Base-by-base conservation (phyloP, 148 eudicot species). In the Pouteria glomerata region DNA sequence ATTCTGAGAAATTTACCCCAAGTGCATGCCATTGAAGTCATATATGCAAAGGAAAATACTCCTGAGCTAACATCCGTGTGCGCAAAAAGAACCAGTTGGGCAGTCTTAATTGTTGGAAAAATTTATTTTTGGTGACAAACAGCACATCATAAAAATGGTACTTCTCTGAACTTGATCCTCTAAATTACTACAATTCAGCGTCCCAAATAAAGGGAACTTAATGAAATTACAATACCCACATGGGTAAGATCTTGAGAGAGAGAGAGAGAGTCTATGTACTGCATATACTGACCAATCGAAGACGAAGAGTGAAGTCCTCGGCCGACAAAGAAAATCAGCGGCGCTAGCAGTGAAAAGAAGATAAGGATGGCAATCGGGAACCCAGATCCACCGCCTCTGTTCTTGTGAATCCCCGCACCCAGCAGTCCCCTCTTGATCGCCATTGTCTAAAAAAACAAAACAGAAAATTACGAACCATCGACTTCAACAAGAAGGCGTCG, bases 261-360 rank as follows among this genome's bases (percentile, higher is more conserved):
- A 48, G 2, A 48, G 52, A 48, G 52, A 48, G 18, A 15, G 6
- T 3, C 8, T 15, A 33, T 8, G 10, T 34, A 18, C n/a, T 16
- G 41, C 72, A 73, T 55, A 55, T 63, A 76, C 78, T 69, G n/a
- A 81, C 77, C 80, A 44, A 60, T 69, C 1, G 83, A n/a, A 71
- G 81, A 45, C 24, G 83, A 44, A 27, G 71, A 23, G 42, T 61
- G 62, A 41, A 81, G 41, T 18, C 83, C 87, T 51, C 81, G 84
- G 3, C 85, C 82, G 76, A 77, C 66, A 44, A 86, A 81, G 75
- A 90, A 78, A 50, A 83, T 66, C 39, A 84, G 45, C 21, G 85
- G 79, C 35, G 73, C 78, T 57, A 85, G 64, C 44, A 89, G 34
- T 15, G 81, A 42, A 58, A 84, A 74, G 77, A 84, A 59, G 34